phyloP scores from a whole-genome alignment of 352 stramenopile species.

The Phytopythium ostracodes region DNA sequence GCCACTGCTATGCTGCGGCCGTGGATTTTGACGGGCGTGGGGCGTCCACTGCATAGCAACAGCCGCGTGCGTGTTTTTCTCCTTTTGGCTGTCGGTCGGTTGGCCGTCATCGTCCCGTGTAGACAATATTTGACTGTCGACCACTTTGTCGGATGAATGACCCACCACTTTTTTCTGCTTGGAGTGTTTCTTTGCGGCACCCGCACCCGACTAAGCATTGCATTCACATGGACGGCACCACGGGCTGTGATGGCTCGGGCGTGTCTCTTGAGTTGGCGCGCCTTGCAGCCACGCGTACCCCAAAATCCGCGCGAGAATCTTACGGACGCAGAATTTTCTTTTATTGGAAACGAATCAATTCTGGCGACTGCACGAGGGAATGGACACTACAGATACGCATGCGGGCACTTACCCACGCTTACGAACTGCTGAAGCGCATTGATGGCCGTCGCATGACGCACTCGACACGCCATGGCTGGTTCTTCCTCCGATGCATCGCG shows the following conservation, averaged over 20 bases:
- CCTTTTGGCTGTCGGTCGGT: neutral
- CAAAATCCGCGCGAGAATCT: neutral
- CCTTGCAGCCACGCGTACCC: neutral
- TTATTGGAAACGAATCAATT: neutral
- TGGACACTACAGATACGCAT: neutral
- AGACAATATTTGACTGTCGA: constrained; percentile 1
- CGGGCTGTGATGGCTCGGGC: neutral
- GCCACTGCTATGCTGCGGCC: too few relatives aligned
- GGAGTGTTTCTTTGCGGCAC: neutral
- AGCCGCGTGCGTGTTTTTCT: neutral
- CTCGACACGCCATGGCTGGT: too few relatives aligned
- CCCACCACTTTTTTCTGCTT: constrained; percentile 5
- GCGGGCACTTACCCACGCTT: neutral
- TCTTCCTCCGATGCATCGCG: neutral
- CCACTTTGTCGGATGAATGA: neutral
- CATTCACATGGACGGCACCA: neutral
- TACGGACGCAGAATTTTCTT: neutral
- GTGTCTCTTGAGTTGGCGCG: constrained; percentile 13
- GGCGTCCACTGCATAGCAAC: neutral
- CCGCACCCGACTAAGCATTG: neutral
- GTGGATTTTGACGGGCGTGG: too few relatives aligned
- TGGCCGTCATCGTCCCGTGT: neutral
- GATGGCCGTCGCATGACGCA: neutral
- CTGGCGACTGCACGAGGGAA: neutral
- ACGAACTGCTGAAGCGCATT: neutral